Evolutionary conservation across 768 basidiomycete species (phyloP), one percentile per base, ranked within the genome.

Genomic region (Plicaturopsis crispa): DNA sequence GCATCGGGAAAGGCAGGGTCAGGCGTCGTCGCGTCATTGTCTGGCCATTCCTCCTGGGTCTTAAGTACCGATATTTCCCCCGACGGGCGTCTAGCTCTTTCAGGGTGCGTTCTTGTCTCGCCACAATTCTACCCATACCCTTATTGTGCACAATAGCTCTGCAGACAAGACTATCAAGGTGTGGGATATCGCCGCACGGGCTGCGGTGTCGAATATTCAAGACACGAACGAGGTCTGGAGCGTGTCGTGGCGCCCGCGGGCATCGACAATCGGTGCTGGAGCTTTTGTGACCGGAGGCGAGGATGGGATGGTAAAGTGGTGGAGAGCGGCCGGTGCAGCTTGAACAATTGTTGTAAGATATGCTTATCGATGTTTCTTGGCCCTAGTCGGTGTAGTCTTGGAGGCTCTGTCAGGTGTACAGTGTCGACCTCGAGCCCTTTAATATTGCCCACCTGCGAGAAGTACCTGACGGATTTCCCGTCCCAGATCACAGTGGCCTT

Each of bases 41-140:
- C 77, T 4, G 92, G 92, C 0, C 92, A 97, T 56, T 73, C 86
- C 0, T 92, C 90, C 7, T 94, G 93, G 91, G 87, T 90, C 2
- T 69, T 97, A 24, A 82, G 79, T 50, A 67, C 78, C 5, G 84
- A 88, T 50, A 75, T 92, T 30, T 84, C 87, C 20, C 85, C 81
- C 7, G 90, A 93, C 54, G 78, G 78, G 6, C 73, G 79, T 35
- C 70, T 90, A 14, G 84, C 79, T 11, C 69, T 87, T 13, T 89
- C 86, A 40, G 89, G 90, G 86, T 89, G 55, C 42, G 71, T 60
- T 6, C 26, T 23, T 31, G 41, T n/a, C 47, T 16, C 30, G 6
- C n/a, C n/a, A n/a, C n/a, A n/a, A n/a, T n/a, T n/a, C n/a, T n/a
- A n/a, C n/a, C n/a, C n/a, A n/a, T n/a, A n/a, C n/a, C n/a, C n/a